Evolutionary conservation across 2,329 filamentous ascomycete species (phyloP).

Genomic region (Alternaria consortialis): DNA sequence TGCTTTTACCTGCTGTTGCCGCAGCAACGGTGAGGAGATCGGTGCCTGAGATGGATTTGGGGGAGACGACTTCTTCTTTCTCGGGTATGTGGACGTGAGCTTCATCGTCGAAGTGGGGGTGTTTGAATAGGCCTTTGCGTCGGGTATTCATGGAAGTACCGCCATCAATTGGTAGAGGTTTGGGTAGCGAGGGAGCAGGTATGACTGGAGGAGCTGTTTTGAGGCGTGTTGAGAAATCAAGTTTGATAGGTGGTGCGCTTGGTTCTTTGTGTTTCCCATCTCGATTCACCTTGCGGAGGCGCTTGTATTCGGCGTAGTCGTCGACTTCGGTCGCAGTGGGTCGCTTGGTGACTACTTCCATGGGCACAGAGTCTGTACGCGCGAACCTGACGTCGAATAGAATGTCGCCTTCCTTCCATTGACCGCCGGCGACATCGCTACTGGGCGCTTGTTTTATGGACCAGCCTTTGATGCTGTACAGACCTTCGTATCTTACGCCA

Average conservation of each 20-base stretch:
- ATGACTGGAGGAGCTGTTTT: conserved; percentile 28
- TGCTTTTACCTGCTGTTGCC: background rate
- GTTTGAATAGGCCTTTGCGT: conserved; percentile 16
- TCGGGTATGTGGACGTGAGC: conserved; percentile 1
- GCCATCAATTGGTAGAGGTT: background rate
- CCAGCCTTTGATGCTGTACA: conserved; percentile 55
- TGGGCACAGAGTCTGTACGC: conserved; percentile 45
- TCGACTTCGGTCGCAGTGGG: conserved; percentile 57
- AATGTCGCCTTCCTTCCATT: conserved; percentile 38
- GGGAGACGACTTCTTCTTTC: conserved; percentile 16
- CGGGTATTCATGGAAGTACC: conserved; percentile 3
- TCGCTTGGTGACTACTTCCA: conserved; percentile 50
- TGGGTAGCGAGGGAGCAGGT: conserved; percentile 4
- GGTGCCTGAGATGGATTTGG: conserved; percentile 12
- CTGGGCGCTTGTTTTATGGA: conserved; percentile 43
- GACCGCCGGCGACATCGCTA: conserved; percentile 20
- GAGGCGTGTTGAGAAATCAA: background rate
- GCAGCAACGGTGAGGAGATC: conserved; percentile 8
- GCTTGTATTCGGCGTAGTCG: conserved; percentile 60
- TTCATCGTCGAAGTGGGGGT: conserved; percentile 19
- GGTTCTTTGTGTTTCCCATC: conserved; percentile 21
- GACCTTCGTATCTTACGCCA: conserved; percentile 59
- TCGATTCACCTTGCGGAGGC: conserved; percentile 41
- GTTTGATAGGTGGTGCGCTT: background rate
- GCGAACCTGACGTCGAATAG: conserved; percentile 53